Conservation (phyloP, 164 flowering plant genomes). For the Berberis vulgaris region DNA sequence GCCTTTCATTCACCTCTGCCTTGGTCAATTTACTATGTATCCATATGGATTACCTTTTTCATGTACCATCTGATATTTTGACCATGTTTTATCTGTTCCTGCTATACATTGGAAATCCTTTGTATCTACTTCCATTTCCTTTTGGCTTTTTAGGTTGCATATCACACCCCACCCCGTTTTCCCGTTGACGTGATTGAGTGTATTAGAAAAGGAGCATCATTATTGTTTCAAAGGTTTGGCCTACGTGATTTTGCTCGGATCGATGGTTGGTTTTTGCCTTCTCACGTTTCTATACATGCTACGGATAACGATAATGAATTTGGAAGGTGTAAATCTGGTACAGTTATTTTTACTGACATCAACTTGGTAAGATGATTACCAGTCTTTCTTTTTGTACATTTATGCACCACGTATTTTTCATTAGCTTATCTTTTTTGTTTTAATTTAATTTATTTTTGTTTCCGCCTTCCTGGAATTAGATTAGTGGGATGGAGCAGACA, state of each 20-base stretch:
- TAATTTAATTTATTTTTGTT: conserved; percentile 1
- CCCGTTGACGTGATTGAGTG: conserved; percentile 49
- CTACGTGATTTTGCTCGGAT: conserved; percentile 87
- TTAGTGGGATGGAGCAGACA: conserved; percentile 97
- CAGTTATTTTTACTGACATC: conserved; percentile 71
- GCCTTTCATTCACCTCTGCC: background rate
- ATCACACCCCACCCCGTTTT: conserved; percentile 90
- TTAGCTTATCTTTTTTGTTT: background rate
- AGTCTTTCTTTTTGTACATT: background rate
- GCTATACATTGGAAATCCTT: no score
- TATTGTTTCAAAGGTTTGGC: conserved; percentile 59
- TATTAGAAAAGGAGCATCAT: conserved; percentile 65
- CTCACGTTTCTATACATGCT: conserved; percentile 20
- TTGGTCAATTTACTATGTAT: no score
- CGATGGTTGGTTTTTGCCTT: conserved; percentile 92
- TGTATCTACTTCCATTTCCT: background rate
- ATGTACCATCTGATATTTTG: no score
- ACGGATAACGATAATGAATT: conserved; percentile 24
- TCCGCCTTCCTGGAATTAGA: conserved; percentile 25
- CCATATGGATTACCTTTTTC: no score
- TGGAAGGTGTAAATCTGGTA: conserved; percentile 50
- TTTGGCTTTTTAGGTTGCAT: conserved; percentile 53
- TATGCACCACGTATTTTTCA: background rate
- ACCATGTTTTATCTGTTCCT: no score
- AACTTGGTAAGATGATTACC: conserved; percentile 50